phyloP scores from a whole-genome alignment of 257 asterid genomes.

The Fraxinus cuspidata region DNA sequence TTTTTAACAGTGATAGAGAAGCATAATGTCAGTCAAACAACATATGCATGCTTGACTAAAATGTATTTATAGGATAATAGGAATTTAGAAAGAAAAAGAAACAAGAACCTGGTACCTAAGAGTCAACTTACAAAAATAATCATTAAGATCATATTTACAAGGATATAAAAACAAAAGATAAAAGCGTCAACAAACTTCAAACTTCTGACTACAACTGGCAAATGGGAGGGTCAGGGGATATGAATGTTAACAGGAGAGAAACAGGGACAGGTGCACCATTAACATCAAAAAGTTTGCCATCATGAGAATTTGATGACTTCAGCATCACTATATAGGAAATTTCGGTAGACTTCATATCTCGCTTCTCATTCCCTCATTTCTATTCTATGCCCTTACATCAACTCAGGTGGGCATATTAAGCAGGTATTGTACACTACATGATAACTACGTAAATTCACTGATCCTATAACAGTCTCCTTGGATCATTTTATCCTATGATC shows the following conservation, averaged over 20 bases:
- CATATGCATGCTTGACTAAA: background rate
- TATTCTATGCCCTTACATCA: background rate
- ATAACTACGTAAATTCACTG: background rate
- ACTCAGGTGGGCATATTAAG: background rate
- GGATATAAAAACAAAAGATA: background rate
- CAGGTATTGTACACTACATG: background rate
- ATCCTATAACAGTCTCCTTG: background rate
- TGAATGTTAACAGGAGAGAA: background rate
- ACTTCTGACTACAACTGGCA: background rate
- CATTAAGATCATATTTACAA: background rate
- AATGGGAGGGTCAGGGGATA: background rate
- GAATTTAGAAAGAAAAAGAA: background rate
- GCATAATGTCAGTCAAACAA: background rate
- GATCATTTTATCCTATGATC: background rate
- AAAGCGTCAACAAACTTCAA: background rate
- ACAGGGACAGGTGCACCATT: background rate
- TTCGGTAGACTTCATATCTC: background rate
- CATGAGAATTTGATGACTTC: background rate
- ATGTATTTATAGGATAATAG: background rate
- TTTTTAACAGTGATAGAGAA: background rate
- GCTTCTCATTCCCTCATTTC: background rate
- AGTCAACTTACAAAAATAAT: background rate
- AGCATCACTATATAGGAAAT: background rate
- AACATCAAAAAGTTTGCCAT: background rate
- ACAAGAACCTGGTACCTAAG: background rate